These are phyloP conservation scores for Amauroascus verrucosus DNA, from an alignment of 2,329 filamentous ascomycete genomes.

Conservation along the genomic window DNA sequence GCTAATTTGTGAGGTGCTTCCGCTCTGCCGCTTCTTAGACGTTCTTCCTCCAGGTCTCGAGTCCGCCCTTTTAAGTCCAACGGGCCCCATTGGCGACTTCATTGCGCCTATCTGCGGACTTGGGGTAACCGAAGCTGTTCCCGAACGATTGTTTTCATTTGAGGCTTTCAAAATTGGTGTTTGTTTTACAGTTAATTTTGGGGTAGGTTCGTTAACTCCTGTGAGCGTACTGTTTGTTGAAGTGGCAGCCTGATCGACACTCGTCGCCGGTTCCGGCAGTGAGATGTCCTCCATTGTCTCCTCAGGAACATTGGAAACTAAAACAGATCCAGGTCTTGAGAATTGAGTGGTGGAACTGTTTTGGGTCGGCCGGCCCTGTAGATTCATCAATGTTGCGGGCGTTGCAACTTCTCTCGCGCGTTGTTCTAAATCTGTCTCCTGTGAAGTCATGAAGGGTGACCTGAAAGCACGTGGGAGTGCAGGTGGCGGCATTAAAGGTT, in stretches of 20 bases:
- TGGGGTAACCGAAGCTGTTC: constrained; percentile 33
- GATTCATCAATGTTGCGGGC: constrained; percentile 77
- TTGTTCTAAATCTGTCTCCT: constrained; percentile 22
- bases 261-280: constrained; percentile 61
- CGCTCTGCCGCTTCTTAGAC: constrained; percentile 60
- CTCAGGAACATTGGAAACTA: constrained; percentile 39
- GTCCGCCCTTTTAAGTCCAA: constrained; percentile 36
- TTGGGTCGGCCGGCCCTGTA: constrained; percentile 43
- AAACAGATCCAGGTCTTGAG: constrained; percentile 26
- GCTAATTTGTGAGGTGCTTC: constrained; percentile 65
- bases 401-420: constrained; percentile 56
- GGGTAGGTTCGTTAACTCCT: constrained; percentile 44
- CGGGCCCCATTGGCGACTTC: constrained; percentile 41
- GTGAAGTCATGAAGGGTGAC: constrained; percentile 32
- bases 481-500: constrained; percentile 42
- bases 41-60: constrained; percentile 43
- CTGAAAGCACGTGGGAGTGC: constrained; percentile 35
- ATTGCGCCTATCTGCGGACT: constrained; percentile 47
- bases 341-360: constrained; percentile 32
- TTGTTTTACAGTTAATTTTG: constrained; percentile 53
- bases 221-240: constrained; percentile 30
- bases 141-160: constrained; percentile 23
- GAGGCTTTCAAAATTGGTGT: constrained; percentile 41
- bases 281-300: constrained; percentile 55
- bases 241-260: constrained; percentile 41